phyloP scores from a whole-genome alignment of 345 rosid genomes.

The Clausena lansium region DNA sequence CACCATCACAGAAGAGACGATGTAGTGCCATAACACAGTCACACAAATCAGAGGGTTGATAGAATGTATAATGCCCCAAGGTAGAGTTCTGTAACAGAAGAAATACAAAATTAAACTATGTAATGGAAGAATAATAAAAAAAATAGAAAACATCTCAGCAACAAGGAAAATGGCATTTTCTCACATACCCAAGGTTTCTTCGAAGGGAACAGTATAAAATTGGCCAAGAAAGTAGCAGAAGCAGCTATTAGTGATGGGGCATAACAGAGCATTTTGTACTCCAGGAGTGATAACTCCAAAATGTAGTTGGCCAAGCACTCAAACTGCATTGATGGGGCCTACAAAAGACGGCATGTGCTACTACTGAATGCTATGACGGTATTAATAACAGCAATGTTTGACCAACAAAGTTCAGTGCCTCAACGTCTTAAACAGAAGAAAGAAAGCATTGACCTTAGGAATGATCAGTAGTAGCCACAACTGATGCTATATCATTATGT shows the following conservation, averaged over 20 bases:
- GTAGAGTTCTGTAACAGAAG: constrained; percentile 21
- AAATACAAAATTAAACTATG: not conserved
- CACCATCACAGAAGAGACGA: constrained; percentile 18
- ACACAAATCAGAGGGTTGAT: constrained; percentile 24
- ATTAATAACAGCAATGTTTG: not conserved
- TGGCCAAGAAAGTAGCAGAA: constrained; percentile 38
- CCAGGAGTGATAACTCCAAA: constrained; percentile 34
- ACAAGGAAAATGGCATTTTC: not conserved
- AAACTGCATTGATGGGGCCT: constrained; percentile 32
- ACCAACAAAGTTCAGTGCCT: not conserved
- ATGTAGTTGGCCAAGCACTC: constrained; percentile 40
- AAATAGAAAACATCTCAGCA: not conserved
- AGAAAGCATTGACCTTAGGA: not conserved
- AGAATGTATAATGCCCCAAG: constrained; percentile 26
- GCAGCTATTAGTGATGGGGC: constrained; percentile 37
- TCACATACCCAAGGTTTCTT: constrained; percentile 35
- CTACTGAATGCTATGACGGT: not conserved
- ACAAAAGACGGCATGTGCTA: not conserved
- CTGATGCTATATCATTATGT: not conserved
- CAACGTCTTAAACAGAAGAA: not conserved
- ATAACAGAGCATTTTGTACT: constrained; percentile 27
- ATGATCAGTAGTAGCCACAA: not conserved
- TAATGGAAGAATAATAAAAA: not conserved
- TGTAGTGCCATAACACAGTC: constrained; percentile 31
- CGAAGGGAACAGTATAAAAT: constrained; percentile 27